These are phyloP conservation scores for Lactarius deliciosus DNA, from an alignment of 768 basidiomycete species.

Conservation along the genomic window DNA sequence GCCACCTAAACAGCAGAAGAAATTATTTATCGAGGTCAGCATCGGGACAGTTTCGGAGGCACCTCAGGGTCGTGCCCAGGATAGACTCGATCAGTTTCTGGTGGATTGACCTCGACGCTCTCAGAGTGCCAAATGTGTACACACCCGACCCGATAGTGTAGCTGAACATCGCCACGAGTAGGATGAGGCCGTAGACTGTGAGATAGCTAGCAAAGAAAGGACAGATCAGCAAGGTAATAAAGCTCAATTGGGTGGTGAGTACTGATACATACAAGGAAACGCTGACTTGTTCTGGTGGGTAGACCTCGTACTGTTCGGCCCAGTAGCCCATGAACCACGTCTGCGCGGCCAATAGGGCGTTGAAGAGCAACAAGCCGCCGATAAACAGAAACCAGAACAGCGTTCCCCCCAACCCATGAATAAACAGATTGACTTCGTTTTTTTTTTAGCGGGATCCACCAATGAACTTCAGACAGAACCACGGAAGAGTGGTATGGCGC, in stretches of 20 bases:
- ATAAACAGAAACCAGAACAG: conserved; percentile 37
- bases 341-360: conserved; percentile 34
- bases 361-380: conserved; percentile 30
- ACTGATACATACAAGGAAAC: conserved; percentile 36
- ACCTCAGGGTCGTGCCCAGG: conserved; percentile 61
- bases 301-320: conserved; percentile 44
- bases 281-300: conserved; percentile 37
- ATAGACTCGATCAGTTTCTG: conserved; percentile 50
- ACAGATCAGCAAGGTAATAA: neutral
- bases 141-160: conserved; percentile 39
- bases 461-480: conserved; percentile 17
- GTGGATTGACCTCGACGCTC: conserved; percentile 58
- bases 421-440: conserved; percentile 36
- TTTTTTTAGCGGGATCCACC: neutral
- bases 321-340: conserved; percentile 48
- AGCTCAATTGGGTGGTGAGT: no score
- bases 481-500: conserved; percentile 18
- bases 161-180: conserved; percentile 35
- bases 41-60: conserved; percentile 36
- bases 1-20: conserved; percentile 39
- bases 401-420: conserved; percentile 33
- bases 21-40: neutral
- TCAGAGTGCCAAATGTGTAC: conserved; percentile 49
- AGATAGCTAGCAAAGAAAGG: conserved; percentile 45
- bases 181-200: conserved; percentile 40